Evolutionary conservation across 2,329 filamentous ascomycete genomes (phyloP).

Genomic region (Penicillium paneum): DNA sequence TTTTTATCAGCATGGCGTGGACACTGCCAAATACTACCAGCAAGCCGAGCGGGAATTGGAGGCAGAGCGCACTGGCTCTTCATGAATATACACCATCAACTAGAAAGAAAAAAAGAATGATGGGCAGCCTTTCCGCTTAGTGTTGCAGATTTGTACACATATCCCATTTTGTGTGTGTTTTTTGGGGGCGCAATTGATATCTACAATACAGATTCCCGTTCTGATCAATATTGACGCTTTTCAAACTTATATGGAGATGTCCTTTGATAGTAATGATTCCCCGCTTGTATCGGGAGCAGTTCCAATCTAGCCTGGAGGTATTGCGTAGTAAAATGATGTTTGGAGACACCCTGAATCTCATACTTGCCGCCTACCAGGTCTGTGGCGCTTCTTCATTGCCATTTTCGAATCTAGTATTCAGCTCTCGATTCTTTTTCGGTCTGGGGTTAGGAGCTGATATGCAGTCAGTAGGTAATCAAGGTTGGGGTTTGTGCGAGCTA

Average conservation of each 20-base stretch:
- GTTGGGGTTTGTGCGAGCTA: background rate
- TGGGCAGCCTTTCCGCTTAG: slow-evolving; percentile 12
- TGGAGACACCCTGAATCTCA: background rate
- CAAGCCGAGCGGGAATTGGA: slow-evolving; percentile 93
- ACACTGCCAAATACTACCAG: slow-evolving; percentile 97
- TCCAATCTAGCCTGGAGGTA: background rate
- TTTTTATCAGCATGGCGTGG: slow-evolving; percentile 79
- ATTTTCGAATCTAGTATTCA: slow-evolving; percentile 58
- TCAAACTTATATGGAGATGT: background rate
- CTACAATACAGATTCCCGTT: slow-evolving; percentile 20
- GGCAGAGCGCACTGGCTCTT: slow-evolving; percentile 57
- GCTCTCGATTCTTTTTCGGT: slow-evolving; percentile 61
- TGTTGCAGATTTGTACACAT: slow-evolving; percentile 27
- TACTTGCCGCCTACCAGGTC: background rate
- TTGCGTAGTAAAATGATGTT: background rate
- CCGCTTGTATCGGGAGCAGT: background rate
- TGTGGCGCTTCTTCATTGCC: slow-evolving; percentile 4
- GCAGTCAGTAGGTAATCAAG: slow-evolving; percentile 10
- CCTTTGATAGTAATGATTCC: background rate
- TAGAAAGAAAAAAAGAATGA: slow-evolving; percentile 12
- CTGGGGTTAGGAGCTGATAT: slow-evolving; percentile 58
- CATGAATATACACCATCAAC: slow-evolving; percentile 11
- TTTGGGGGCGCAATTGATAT: slow-evolving; percentile 24
- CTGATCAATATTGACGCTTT: slow-evolving; percentile 2
- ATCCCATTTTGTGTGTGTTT: slow-evolving; percentile 23